Conservation (phyloP, 352 stramenopile genomes). For the Phytophthora brassicae region DNA sequence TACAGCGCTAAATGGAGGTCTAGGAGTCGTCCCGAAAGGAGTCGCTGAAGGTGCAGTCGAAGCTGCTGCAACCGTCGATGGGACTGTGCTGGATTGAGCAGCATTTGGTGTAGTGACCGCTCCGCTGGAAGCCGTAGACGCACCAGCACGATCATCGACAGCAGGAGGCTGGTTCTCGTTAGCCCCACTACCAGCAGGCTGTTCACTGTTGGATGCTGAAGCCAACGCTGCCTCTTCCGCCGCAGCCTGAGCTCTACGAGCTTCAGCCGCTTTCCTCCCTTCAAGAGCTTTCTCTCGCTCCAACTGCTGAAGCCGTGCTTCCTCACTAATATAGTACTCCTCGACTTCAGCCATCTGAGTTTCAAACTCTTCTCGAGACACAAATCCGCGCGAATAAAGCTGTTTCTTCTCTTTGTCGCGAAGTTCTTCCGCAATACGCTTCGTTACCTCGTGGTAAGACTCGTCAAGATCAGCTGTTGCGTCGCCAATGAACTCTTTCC, state of each 20-base stretch:
- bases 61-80: neutral
- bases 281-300: slow-evolving; percentile 28
- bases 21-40: neutral
- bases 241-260: slow-evolving; percentile 13
- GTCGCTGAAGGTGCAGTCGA: neutral
- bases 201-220: neutral
- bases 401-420: slow-evolving; percentile 38
- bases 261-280: slow-evolving; percentile 30
- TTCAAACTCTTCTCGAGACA: slow-evolving; percentile 53
- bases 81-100: neutral
- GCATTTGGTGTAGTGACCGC: neutral
- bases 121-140: neutral
- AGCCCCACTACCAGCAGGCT: neutral
- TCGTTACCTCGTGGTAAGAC: slow-evolving; percentile 49
- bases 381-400: slow-evolving; percentile 62
- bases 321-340: slow-evolving; percentile 34
- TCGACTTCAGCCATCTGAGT: slow-evolving; percentile 37
- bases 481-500: slow-evolving; percentile 66
- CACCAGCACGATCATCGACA: neutral
- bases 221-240: slow-evolving; percentile 2
- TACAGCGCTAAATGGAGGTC: neutral
- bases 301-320: slow-evolving; percentile 36
- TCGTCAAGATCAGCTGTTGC: slow-evolving; percentile 52
- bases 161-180: slow-evolving; percentile 3
- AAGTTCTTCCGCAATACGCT: slow-evolving; percentile 52